Percentiles rank a stretch among this genome's conserved stretches.
These are phyloP conservation scores for Exophiala viscosa DNA, from an alignment of 2,329 filamentous ascomycete genomes.

Conservation along the genomic window DNA sequence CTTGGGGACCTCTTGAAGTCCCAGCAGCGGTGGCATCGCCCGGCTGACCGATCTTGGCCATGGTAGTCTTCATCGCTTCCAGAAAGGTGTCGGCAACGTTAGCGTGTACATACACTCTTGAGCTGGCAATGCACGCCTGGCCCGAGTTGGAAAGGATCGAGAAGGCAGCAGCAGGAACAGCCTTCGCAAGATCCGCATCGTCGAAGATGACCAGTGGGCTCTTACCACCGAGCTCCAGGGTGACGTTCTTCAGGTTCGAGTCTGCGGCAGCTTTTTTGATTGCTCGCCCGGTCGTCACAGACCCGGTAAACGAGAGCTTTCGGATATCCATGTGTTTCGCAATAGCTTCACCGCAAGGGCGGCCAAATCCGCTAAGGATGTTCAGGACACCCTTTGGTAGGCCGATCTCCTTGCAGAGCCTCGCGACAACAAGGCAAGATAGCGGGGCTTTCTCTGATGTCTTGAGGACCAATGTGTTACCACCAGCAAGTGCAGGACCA, in stretches of 20 bases:
- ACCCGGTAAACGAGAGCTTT: constrained; percentile 37
- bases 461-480: constrained; percentile 56
- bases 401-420: constrained; percentile 57
- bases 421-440: constrained; percentile 56
- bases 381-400: constrained; percentile 59
- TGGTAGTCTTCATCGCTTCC: constrained; percentile 46
- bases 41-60: constrained; percentile 28
- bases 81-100: constrained; percentile 50
- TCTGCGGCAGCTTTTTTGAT: constrained; percentile 33
- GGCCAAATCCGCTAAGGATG: constrained; percentile 54
- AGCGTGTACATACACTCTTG: constrained; percentile 57
- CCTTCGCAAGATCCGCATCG: constrained; percentile 36
- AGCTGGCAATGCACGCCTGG: constrained; percentile 53
- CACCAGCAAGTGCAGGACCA: constrained; percentile 55
- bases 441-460: constrained; percentile 41
- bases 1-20: constrained; percentile 58
- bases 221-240: constrained; percentile 38
- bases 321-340: constrained; percentile 31
- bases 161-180: constrained; percentile 46
- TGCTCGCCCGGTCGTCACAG: constrained; percentile 31
- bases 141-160: constrained; percentile 59
- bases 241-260: constrained; percentile 37
- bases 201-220: constrained; percentile 36
- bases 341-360: constrained; percentile 57
- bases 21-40: constrained; percentile 39